Evolutionary conservation across 345 rosid genomes (phyloP).

Genomic region (Syzygium aqueum): DNA sequence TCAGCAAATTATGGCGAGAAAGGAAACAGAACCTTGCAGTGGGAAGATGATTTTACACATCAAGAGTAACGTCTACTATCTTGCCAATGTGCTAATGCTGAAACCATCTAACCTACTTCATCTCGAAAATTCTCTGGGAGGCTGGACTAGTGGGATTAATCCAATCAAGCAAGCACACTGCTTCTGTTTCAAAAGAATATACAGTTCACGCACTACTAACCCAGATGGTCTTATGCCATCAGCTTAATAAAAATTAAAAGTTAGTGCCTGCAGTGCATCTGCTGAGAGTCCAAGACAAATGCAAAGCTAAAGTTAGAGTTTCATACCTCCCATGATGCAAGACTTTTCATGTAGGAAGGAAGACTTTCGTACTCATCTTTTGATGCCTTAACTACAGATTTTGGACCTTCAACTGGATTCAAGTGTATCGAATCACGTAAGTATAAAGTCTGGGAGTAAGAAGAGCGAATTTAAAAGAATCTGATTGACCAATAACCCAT

Average conservation of each 20-base stretch:
- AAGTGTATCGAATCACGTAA: not conserved
- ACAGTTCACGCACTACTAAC: not conserved
- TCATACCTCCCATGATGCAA: constrained; percentile 88
- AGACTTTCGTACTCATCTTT: constrained; percentile 55
- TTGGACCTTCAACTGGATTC: constrained; percentile 13
- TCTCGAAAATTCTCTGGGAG: not conserved
- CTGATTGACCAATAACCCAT: not conserved
- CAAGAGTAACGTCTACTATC: not conserved
- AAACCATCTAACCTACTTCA: not conserved
- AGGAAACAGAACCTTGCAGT: not conserved
- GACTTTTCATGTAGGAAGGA: constrained; percentile 62
- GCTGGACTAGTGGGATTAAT: not conserved
- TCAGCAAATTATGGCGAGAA: not conserved
- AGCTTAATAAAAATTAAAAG: not conserved
- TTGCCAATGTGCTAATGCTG: not conserved
- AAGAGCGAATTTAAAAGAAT: not conserved
- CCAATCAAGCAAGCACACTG: not conserved
- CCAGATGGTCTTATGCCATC: not conserved
- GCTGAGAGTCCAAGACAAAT: not conserved
- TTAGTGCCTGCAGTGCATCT: not conserved
- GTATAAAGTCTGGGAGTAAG: not conserved
- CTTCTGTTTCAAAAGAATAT: not conserved
- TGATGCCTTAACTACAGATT: constrained; percentile 21
- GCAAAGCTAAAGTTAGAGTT: not conserved
- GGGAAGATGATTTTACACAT: not conserved